These are phyloP conservation scores for Scytalidium lignicola DNA, from an alignment of 2,329 filamentous ascomycete genomes.

Conservation along the genomic window DNA sequence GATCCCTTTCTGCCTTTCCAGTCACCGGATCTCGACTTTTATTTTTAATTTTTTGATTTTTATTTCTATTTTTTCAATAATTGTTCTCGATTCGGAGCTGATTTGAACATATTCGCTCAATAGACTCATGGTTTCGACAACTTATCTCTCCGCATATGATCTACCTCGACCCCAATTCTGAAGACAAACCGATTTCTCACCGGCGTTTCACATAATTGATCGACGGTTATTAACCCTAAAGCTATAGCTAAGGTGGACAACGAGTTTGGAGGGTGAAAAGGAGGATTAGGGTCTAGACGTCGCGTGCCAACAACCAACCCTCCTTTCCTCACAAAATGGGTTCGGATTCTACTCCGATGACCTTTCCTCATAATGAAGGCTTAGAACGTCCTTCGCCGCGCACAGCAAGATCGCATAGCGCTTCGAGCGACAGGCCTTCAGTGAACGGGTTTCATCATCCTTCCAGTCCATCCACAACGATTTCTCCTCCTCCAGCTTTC, in stretches of 20 bases:
- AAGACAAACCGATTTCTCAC: neutral
- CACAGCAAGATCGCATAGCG: slow-evolving; percentile 42
- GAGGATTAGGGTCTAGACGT: neutral
- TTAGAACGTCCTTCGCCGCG: slow-evolving; percentile 8
- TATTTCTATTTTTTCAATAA: too few species aligned
- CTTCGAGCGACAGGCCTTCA: slow-evolving; percentile 68
- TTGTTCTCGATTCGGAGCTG: neutral
- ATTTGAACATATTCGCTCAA: neutral
- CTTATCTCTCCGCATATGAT: neutral
- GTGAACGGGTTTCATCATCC: slow-evolving; percentile 51
- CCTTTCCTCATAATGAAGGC: neutral
- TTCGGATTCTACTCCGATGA: slow-evolving; percentile 12
- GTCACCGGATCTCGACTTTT: too few species aligned
- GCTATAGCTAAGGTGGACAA: neutral
- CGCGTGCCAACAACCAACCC: neutral
- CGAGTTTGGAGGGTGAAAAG: neutral
- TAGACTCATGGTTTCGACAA: neutral
- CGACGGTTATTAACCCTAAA: neutral
- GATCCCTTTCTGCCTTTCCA: too few species aligned
- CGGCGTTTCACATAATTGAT: neutral
- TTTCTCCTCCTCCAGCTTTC: slow-evolving; percentile 77
- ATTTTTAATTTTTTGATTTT: too few species aligned
- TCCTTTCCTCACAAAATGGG: slow-evolving; percentile 27
- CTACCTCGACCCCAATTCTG: neutral
- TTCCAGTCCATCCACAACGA: slow-evolving; percentile 59